Base-by-base conservation (phyloP, 441 rosid genomes). In the Pelargonium australe region DNA sequence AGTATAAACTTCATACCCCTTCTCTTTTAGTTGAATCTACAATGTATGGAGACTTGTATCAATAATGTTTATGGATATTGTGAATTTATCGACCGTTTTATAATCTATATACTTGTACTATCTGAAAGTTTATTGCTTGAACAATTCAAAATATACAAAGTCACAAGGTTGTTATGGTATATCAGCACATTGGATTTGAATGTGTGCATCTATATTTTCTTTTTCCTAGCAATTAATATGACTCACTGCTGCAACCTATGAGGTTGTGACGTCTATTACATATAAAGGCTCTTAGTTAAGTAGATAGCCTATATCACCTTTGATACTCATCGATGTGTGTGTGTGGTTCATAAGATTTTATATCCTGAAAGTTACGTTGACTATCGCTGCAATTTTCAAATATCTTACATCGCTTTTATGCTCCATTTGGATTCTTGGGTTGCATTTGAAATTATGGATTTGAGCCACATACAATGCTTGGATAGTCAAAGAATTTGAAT, bases 101-200 rank as follows among this genome's bases (percentile, higher is more conserved):
- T 60, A 10, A 19, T 20, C 12, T 19, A 60, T 60, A 37, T 60
- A 19, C n/a, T 13, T 14, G 34, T 60, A 10, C 34, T 60, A 60
- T 60, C 12, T 57, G 28, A 57, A 57, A 11, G 28, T 19, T 9
- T 37, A 37, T 7, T 57, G 28, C 63, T 57, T 7, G 23, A 28
- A 57, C 63, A 17, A 57, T 37, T 37, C 41, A 37, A 37, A 37
- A 37, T 37, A 37, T 37, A 57, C 10, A 57, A 57, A 57, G 63
- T 60, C 34, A 60, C n/a, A 2, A 19, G 63, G 31, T 60, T 31
- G 23, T 60, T 60, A 11, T 60, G 63, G 63, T 60, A 20, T 60
- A 60, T 19, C 11, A 17, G 11, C 11, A 19, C 25, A 7, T 2
- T 57, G 25, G 62, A 55, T 14, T 20, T 19, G 63, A 51, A 13